A percentile compares a stretch with the other conserved stretches of the same genome.
Evolutionary conservation across 306 rosid genomes (phyloP).

Genomic region (Quercus mongolica): DNA sequence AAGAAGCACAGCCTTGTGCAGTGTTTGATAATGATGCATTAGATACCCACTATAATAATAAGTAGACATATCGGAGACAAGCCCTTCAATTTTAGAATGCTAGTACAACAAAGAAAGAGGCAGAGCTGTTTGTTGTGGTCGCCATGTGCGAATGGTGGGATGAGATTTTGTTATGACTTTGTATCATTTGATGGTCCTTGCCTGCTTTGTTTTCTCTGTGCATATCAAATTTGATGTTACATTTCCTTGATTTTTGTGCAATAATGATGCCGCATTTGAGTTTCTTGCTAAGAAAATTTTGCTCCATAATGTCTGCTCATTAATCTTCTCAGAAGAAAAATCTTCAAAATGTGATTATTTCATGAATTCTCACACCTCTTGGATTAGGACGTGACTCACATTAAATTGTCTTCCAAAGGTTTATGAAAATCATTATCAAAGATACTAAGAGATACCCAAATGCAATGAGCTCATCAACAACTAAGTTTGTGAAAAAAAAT

Average conservation of each 20-base stretch:
- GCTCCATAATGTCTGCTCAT: neutral
- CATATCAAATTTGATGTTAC: constrained; percentile 48
- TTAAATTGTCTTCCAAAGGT: neutral
- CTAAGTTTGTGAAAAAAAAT: neutral
- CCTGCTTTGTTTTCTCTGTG: constrained; percentile 14
- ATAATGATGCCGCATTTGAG: constrained; percentile 22
- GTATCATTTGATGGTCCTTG: constrained; percentile 38
- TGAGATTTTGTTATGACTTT: constrained; percentile 6
- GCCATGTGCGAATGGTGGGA: neutral
- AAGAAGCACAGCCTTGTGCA: constrained; percentile 17
- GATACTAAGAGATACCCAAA: constrained; percentile 6
- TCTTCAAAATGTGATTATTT: neutral
- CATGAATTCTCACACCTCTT: neutral
- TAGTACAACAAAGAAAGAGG: constrained; percentile 16
- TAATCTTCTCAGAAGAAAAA: neutral
- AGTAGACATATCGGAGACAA: neutral
- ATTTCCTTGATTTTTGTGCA: constrained; percentile 43
- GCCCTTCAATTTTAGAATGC: neutral
- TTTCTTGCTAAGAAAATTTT: constrained; percentile 18
- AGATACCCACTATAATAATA: constrained; percentile 22
- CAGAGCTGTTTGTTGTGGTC: constrained; percentile 2
- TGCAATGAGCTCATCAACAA: neutral
- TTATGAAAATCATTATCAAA: constrained; percentile 20
- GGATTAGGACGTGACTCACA: neutral
- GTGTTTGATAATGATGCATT: constrained; percentile 28